These are phyloP conservation scores for Raphanus hybrid DNA, from an alignment of 441 rosid genomes.

Conservation along the genomic window DNA sequence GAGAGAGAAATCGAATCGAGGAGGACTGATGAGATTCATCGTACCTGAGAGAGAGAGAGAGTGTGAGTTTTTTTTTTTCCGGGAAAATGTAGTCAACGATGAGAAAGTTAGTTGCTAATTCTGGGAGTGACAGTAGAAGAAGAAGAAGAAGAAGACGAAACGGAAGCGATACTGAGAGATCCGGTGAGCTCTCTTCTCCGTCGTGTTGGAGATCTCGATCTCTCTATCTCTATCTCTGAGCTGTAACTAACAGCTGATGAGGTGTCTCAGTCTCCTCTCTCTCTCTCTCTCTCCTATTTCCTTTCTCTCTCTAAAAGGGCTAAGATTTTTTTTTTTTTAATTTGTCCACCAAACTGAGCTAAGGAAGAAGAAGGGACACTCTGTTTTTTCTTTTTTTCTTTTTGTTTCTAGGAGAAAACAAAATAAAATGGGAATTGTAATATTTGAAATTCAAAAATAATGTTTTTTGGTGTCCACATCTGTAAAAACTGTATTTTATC, in stretches of 20 bases:
- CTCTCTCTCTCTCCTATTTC: conserved; percentile 31
- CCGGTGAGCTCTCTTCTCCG: conserved; percentile 34
- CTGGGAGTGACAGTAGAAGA: conserved; percentile 37
- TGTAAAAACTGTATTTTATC: too few relatives aligned
- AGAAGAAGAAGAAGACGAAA: conserved; percentile 29
- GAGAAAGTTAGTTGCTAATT: conserved; percentile 37
- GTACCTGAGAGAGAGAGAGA: conserved; percentile 30
- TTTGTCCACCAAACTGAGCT: conserved; percentile 40
- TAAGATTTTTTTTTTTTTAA: conserved; percentile 17
- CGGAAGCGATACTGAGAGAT: conserved; percentile 35
- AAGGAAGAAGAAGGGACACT: conserved; percentile 40
- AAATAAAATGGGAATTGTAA: neutral
- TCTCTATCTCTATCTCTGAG: conserved; percentile 34
- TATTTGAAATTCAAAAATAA: conserved; percentile 13
- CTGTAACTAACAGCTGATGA: conserved; percentile 75
- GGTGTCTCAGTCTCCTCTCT: conserved; percentile 48
- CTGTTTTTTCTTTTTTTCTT: neutral
- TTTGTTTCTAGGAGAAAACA: neutral
- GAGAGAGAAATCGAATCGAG: neutral
- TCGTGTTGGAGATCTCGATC: conserved; percentile 44
- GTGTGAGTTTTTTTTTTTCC: neutral
- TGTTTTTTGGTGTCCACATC: conserved; percentile 1
- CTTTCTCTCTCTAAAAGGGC: conserved; percentile 33
- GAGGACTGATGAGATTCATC: conserved; percentile 22
- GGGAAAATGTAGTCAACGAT: conserved; percentile 33